Evolutionary conservation across 208 protist genomes (phyloP), one percentile per base, ranked within the genome.

Genomic region (Dictyostelium gargantuum): DNA sequence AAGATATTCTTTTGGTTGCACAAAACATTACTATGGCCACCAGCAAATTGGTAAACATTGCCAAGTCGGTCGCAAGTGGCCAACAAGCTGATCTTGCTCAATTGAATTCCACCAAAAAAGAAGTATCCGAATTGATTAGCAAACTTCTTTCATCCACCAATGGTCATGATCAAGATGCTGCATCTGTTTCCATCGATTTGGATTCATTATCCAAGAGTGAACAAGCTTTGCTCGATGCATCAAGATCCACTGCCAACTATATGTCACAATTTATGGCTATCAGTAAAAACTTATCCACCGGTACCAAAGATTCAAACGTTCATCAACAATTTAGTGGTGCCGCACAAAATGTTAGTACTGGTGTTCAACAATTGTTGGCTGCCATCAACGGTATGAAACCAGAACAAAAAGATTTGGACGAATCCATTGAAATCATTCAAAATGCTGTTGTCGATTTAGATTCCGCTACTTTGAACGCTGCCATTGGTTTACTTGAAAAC

Each of bases 371-470:
- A 42, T 48, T 92, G 0, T 82, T 92, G 19, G 44, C n/a, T 50
- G 85, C 85, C 0, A 81, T 81, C 38, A 84, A 92, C 32, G 85
- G 74, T 84, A 75, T 92, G 74, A 72, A 63, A 48, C 81, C 81
- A 46, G 81, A 86, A 32, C 74, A 92, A 74, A 81, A 80, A 35
- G 89, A 95, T 42, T 75, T 93, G 40, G 93, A 95, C 50, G 93
- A 95, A 42, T 93, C 91, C 3, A 91, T 95, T 70, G 93, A 95
- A 63, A 82, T 92, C n/a, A 93, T 95, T 73, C 91, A 92, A 86
- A 52, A 91, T 23, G 93, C 93, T 48, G 92, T 95, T 26, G 93
- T 91, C 13, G 93, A 95, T 66, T 54, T 95, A 29, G 93, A 95
- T 79, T 93, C 93, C n/a, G 93, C 93, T 10, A 85, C 93, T 17